Evolutionary conservation across 169 alveolate genomes (phyloP).

Genomic region (Plasmodium ovale): DNA sequence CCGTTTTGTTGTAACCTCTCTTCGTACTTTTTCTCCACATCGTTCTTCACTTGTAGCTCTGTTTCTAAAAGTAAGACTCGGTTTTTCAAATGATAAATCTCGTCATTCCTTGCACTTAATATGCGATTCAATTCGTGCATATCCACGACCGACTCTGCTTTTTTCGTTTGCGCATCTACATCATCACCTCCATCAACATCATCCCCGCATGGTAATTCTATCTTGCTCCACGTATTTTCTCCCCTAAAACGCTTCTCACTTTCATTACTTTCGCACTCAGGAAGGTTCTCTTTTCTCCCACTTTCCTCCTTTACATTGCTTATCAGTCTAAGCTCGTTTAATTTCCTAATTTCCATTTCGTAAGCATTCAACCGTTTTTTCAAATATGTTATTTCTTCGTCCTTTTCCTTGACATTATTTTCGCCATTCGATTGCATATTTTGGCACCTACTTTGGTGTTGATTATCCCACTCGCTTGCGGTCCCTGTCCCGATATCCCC

Average conservation of each 20-base stretch:
- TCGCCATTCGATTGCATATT: neutral
- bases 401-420: constrained; percentile 2
- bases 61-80: constrained; percentile 58
- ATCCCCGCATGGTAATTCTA: no score
- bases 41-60: constrained; percentile 56
- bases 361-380: constrained; percentile 43
- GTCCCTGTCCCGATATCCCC: neutral
- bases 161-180: constrained; percentile 21
- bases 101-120: constrained; percentile 26
- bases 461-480: neutral
- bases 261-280: constrained; percentile 3
- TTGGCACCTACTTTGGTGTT: neutral
- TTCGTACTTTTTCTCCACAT: constrained; percentile 18
- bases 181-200: neutral
- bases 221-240: neutral
- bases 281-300: neutral
- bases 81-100: constrained; percentile 53
- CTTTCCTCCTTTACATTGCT: constrained; percentile 17
- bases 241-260: neutral
- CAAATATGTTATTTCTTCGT: constrained; percentile 31
- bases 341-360: constrained; percentile 59
- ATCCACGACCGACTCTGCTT: constrained; percentile 5
- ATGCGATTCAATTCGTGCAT: constrained; percentile 15
- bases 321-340: constrained; percentile 44
- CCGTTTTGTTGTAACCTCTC: neutral